phyloP scores from a whole-genome alignment of 345 rosid species.

The Linum usitatissimum region DNA sequence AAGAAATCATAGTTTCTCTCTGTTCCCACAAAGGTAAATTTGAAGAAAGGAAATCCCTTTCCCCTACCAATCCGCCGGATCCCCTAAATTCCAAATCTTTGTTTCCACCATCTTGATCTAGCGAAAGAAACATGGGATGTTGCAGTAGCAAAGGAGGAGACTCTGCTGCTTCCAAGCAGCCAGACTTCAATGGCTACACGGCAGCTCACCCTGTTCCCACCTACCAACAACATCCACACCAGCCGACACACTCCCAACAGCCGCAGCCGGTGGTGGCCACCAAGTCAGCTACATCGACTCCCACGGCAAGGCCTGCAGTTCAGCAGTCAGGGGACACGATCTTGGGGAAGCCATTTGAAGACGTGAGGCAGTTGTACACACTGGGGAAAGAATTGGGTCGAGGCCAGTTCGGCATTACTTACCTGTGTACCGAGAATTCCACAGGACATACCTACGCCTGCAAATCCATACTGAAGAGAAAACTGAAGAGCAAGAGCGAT shows the following conservation, averaged over 20 bases:
- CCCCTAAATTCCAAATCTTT: conserved; percentile 2
- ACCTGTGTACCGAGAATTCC: conserved; percentile 60
- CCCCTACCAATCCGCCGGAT: neutral
- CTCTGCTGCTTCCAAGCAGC: conserved; percentile 12
- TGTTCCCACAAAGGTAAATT: too few species aligned
- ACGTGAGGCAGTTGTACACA: conserved; percentile 40
- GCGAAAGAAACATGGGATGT: conserved; percentile 44
- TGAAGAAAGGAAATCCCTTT: too few species aligned
- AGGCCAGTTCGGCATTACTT: conserved; percentile 77
- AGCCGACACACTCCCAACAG: conserved; percentile 7
- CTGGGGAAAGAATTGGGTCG: conserved; percentile 69
- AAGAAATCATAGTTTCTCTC: neutral
- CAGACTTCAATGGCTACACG: conserved; percentile 20
- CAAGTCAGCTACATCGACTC: neutral
- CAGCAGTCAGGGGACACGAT: conserved; percentile 31
- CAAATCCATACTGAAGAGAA: conserved; percentile 70
- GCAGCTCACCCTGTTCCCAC: conserved; percentile 10
- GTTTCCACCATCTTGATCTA: neutral
- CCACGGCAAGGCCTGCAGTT: conserved; percentile 2
- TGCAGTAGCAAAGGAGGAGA: conserved; percentile 32
- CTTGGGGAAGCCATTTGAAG: conserved; percentile 63
- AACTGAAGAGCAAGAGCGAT: conserved; percentile 43
- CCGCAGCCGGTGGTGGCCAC: conserved; percentile 2
- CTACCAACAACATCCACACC: conserved; percentile 14
- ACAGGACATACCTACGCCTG: conserved; percentile 61